Conservation (phyloP, 73 alveolate species). For the Stentor roeselii region DNA sequence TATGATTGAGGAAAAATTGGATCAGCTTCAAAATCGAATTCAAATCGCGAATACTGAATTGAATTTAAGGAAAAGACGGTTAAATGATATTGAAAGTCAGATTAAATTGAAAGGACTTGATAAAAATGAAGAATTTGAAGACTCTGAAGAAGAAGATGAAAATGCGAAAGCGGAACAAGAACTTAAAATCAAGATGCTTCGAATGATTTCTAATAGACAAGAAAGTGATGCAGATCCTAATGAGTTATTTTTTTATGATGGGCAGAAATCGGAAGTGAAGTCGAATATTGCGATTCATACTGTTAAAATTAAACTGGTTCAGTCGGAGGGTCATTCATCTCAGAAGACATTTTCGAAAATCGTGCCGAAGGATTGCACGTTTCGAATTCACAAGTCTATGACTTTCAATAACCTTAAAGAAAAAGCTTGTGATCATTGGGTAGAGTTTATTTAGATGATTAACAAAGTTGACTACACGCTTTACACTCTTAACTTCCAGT, state of each 20-base stretch:
- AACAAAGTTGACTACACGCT: background rate
- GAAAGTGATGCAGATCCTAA: background rate
- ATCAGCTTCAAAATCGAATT: background rate
- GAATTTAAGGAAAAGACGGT: background rate
- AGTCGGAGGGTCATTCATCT: background rate
- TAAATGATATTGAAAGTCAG: background rate
- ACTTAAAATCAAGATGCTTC: background rate
- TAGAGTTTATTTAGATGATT: background rate
- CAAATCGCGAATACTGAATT: background rate
- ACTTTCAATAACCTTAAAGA: background rate
- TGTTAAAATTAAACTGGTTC: background rate
- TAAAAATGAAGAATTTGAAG: no score
- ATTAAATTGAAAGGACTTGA: background rate
- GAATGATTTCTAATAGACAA: background rate
- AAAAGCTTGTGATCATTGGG: constrained; percentile 15
- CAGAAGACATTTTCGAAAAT: background rate
- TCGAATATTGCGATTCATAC: constrained; percentile 9
- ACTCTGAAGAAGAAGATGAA: background rate
- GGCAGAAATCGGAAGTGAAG: constrained; percentile 11
- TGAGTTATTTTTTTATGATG: constrained; percentile 17
- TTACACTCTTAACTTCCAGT: background rate
- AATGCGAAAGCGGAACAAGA: background rate
- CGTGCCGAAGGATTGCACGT: background rate
- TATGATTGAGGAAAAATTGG: background rate
- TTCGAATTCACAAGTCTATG: background rate